Conservation (phyloP, 331 rosid species). For the Acacia concinna region DNA sequence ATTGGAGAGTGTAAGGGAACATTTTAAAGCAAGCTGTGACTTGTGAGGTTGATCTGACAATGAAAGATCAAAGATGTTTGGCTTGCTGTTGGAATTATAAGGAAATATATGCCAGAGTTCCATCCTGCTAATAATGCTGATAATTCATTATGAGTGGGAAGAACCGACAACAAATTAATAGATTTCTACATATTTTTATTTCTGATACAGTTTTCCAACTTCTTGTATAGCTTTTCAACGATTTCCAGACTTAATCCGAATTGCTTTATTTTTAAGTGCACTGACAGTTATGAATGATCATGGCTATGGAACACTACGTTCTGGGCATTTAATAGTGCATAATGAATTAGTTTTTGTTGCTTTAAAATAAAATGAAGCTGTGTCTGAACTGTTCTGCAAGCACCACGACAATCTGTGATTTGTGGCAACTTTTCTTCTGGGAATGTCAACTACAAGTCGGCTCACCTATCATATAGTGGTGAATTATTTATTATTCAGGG, state of each 20-base stretch:
- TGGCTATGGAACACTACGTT: background rate
- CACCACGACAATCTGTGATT: background rate
- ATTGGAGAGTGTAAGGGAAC: constrained; percentile 4
- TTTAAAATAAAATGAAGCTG: constrained; percentile 17
- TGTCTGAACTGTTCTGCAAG: background rate
- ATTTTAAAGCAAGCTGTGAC: constrained; percentile 10
- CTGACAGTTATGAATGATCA: background rate
- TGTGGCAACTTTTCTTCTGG: constrained; percentile 27
- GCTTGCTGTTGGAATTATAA: background rate
- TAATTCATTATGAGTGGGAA: background rate
- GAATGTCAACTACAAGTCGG: constrained; percentile 46
- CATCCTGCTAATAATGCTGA: background rate
- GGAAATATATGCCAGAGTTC: background rate
- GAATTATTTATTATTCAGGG: constrained; percentile 26
- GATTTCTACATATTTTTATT: background rate
- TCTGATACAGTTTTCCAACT: background rate
- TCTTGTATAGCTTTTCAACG: background rate
- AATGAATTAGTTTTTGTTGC: constrained; percentile 1
- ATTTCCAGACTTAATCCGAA: background rate
- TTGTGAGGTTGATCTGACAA: background rate
- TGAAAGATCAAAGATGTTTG: background rate
- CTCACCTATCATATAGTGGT: constrained; percentile 14
- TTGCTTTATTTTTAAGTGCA: background rate
- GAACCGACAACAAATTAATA: background rate
- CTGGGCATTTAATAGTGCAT: background rate